Conservation (phyloP, 768 basidiomycete species). For the Saitozyma podzolica region DNA sequence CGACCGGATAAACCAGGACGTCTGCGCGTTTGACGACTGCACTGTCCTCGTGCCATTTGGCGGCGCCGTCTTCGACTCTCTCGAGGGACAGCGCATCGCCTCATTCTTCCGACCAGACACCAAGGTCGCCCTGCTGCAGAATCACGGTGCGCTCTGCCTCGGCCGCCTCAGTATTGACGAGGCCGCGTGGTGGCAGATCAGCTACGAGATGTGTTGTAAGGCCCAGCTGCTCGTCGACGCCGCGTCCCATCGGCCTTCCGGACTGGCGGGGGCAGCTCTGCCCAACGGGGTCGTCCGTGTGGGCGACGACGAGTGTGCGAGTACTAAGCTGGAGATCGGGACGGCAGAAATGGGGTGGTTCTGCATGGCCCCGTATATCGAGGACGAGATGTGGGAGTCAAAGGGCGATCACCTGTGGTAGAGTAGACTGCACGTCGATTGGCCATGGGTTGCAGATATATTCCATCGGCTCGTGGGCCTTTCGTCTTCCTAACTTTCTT, state of each 20-base stretch:
- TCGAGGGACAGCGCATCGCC: conserved; percentile 32
- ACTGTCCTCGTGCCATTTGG: conserved; percentile 34
- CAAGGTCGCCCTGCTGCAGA: conserved; percentile 32
- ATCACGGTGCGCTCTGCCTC: conserved; percentile 27
- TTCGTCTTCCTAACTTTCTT: too few species aligned
- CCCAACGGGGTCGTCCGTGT: conserved; percentile 11
- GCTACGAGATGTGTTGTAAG: conserved; percentile 36
- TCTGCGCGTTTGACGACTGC: conserved; percentile 30
- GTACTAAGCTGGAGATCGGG: conserved; percentile 32
- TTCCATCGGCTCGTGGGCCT: too few species aligned
- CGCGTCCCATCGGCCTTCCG: conserved; percentile 17
- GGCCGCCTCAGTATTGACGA: conserved; percentile 34
- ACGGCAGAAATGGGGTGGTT: conserved; percentile 36
- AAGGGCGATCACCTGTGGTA: conserved; percentile 25
- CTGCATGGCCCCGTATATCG: conserved; percentile 25
- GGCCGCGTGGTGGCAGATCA: conserved; percentile 41
- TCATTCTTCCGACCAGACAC: conserved; percentile 13
- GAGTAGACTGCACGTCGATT: neutral
- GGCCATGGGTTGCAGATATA: too few species aligned
- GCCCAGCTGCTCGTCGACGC: conserved; percentile 34
- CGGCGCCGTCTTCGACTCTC: conserved; percentile 35
- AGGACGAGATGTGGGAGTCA: conserved; percentile 28
- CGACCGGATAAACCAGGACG: conserved; percentile 37
- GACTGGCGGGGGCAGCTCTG: conserved; percentile 3
- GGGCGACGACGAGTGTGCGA: conserved; percentile 27